Base-by-base conservation (phyloP, 2,329 filamentous ascomycete genomes). In the Colletotrichum spaethianum region DNA sequence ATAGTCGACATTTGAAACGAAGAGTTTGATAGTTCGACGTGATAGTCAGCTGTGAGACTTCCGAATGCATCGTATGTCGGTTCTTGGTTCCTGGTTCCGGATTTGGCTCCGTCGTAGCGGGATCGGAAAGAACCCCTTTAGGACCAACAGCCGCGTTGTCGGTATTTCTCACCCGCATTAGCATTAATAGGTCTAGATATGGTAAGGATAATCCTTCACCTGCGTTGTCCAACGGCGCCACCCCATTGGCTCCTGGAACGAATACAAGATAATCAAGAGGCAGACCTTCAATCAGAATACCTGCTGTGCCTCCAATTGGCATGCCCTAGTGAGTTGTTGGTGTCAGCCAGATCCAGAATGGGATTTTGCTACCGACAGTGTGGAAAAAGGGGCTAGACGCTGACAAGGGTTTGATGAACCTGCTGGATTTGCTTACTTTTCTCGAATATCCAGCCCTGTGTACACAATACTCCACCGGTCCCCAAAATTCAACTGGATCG, bases 381-480 rank as follows among this genome's bases (percentile, higher is more conserved):
- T 55, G 20, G 38, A 55, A 44, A 71, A 38, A 56, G 56, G 56
- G 68, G 67, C 46, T 61, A 63, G 33, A 44, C 7, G 50, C 62
- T 36, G 68, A 71, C 63, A 55, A 56, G 68, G 63, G 40, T 56
- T n/a, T 14, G 11, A n/a, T 18, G 8, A 38, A 23, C 20, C 26
- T 62, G 59, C 44, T 61, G 28, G 33, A n/a, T 48, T 40, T 62
- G 59, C 44, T 61, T n/a, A 40, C 16, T 48, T 40, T 56, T 56
- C 33, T 20, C 26, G 46, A 53, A 52, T 60, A n/a, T 2, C 26
- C 31, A 67, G 56, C 56, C 55, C 56, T 70, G 40, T 26, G 48
- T 67, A 62, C 56, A 50, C 65, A 56, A 52, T 20, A 63, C 44
- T 44, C 63, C 68, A 67, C 68, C 16, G 26, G 46, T 48, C 63